These are phyloP conservation scores for Penicillium tannophilum DNA, from an alignment of 495 filamentous ascomycete species.

Conservation along the genomic window DNA sequence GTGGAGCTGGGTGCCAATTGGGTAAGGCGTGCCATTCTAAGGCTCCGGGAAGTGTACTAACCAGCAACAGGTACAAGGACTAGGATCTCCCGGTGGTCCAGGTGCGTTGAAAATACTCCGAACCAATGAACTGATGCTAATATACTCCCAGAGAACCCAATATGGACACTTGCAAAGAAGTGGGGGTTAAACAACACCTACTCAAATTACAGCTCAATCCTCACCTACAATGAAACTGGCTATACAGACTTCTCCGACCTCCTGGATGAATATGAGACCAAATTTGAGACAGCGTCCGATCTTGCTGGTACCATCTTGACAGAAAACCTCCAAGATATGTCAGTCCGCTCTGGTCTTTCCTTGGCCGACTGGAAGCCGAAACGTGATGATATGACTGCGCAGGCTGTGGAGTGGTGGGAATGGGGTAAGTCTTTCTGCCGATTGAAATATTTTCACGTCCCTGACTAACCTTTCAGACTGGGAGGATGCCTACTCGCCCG, in stretches of 20 bases:
- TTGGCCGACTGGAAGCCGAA: constrained; percentile 66
- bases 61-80: constrained; percentile 19
- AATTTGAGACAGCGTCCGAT: constrained; percentile 11
- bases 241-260: constrained; percentile 18
- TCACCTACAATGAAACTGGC: constrained; percentile 24
- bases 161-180: constrained; percentile 26
- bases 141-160: constrained; percentile 16
- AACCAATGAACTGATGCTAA: neutral
- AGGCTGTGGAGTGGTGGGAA: constrained; percentile 67
- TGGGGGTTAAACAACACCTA: constrained; percentile 22
- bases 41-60: neutral
- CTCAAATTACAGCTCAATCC: constrained; percentile 23
- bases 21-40: constrained; percentile 1
- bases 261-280: constrained; percentile 14
- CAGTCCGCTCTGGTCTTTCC: constrained; percentile 59
- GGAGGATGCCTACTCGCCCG: constrained; percentile 55
- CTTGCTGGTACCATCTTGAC: constrained; percentile 41
- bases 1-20: constrained; percentile 26
- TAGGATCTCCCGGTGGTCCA: constrained; percentile 22
- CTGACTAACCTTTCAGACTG: constrained; percentile 47
- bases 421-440: constrained; percentile 37
- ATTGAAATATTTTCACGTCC: constrained; percentile 1
- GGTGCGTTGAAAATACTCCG: constrained; percentile 3
- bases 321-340: constrained; percentile 65
- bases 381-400: constrained; percentile 55